Evolutionary conservation across 2,329 filamentous ascomycete species (phyloP), one percentile per base, ranked within the genome.

Genomic region (Penicillium sp.): DNA sequence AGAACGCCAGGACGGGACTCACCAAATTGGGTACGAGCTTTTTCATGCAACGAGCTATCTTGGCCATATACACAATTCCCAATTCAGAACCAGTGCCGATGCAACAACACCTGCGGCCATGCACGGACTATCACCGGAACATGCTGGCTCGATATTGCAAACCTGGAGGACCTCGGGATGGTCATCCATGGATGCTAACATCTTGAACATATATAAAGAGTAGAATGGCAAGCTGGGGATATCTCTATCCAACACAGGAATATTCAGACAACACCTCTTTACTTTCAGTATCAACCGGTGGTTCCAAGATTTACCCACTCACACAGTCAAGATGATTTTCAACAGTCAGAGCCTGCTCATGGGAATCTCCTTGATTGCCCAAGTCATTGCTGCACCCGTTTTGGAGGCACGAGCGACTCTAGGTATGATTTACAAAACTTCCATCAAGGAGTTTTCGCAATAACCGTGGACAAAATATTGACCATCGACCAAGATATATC

Each of bases 331-430:
- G 10, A 61, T 61, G 59, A 16, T 54, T 21, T 56, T 48, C 34
- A 52, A 52, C 24, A 22, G 31, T 36, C 18, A 49, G 11, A 49
- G 45, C 34, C 11, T 57, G 27, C n/a, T 57, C 14, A 40, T 49
- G 7, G 45, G 42, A 9, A 32, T 55, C 10, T 47, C 46, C 4
- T 31, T 60, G n/a, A 46, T 47, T 9, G 48, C 57, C 16, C 55
- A 60, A n/a, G 57, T 22, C 10, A 11, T 49, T 32, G 54, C 59
- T 21, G 43, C 22, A 13, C 59, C 61, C 21, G 31, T 53, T 6
- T n/a, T 62, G 48, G 31, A 54, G 16, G 32, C 49, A 24, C 48
- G 61, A 39, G 59, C 61, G 13, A 57, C 49, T 21, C 14, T 43
- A 24, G 59, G 61, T 63, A 43, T 18, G 54, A 13, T n/a, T 49